Conservation (phyloP, 176 grass and related monocot genomes). For the Neostapfia colusana region DNA sequence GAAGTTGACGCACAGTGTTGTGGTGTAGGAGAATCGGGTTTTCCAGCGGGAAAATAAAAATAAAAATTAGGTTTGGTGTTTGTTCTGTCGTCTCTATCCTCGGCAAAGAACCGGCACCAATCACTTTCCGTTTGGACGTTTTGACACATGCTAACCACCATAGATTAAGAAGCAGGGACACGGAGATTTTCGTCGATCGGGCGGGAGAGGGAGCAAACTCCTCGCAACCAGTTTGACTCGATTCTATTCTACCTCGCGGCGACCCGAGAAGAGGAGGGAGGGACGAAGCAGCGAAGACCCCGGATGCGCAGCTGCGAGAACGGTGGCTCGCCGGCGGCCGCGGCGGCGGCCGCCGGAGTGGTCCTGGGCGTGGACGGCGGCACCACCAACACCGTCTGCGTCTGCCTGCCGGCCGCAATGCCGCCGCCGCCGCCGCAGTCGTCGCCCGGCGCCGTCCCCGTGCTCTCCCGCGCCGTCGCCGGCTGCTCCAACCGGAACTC, state of each 20-base stretch:
- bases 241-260: neutral
- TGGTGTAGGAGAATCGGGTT: neutral
- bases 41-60: neutral
- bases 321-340: conserved; percentile 45
- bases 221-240: conserved; percentile 29
- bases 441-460: conserved; percentile 45
- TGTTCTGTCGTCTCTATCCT: neutral
- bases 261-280: conserved; percentile 3
- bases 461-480: conserved; percentile 73
- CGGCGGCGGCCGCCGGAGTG: conserved; percentile 48
- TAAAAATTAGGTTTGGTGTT: neutral
- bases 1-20: too few species aligned
- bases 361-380: conserved; percentile 90
- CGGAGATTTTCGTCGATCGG: neutral
- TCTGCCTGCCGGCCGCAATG: conserved; percentile 79
- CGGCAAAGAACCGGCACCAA: neutral
- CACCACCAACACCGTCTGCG: conserved; percentile 94
- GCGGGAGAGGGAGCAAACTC: neutral
- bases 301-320: conserved; percentile 71
- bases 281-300: neutral
- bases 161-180: neutral
- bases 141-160: conserved; percentile 8
- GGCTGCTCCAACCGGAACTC: conserved; percentile 97
- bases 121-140: neutral
- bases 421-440: conserved; percentile 41